phyloP scores from a whole-genome alignment of 257 asterid genomes.

The Solanum arcanum region DNA sequence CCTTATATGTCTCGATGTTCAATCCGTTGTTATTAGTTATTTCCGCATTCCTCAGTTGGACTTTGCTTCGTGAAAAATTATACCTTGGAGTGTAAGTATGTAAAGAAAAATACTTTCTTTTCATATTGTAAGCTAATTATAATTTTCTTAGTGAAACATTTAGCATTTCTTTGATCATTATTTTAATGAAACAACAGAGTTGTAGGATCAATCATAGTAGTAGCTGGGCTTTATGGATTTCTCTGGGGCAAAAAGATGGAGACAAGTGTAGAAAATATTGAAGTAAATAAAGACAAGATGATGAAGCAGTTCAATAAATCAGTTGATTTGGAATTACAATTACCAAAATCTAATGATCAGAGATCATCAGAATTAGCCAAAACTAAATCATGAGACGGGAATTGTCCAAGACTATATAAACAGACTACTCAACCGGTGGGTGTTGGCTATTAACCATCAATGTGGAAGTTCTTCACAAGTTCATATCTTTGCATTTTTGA shows the following conservation, averaged over 20 bases:
- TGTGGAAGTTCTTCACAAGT: background rate
- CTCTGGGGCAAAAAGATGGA: conserved; percentile 60
- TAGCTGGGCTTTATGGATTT: conserved; percentile 59
- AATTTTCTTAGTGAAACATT: background rate
- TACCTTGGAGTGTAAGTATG: conserved; percentile 50
- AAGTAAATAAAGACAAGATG: background rate
- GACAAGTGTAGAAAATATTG: background rate
- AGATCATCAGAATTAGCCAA: background rate
- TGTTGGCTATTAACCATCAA: background rate
- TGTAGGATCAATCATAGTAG: conserved; percentile 56
- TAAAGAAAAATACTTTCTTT: background rate
- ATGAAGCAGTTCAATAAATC: background rate
- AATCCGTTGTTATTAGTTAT: conserved; percentile 67
- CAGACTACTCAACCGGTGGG: background rate
- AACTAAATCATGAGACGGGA: background rate
- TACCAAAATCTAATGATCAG: background rate
- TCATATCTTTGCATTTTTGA: too few species aligned
- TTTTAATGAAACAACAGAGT: conserved; percentile 19
- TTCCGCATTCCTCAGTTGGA: conserved; percentile 78
- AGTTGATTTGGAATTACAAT: conserved; percentile 1
- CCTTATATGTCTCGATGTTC: conserved; percentile 22
- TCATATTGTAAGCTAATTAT: background rate
- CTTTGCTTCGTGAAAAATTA: conserved; percentile 49
- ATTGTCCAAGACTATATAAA: background rate
- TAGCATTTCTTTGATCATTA: background rate